Evolutionary conservation across 2,329 filamentous ascomycete genomes (phyloP), one percentile per base, ranked within the genome.

Genomic region (Fusarium brevicatenulatum): DNA sequence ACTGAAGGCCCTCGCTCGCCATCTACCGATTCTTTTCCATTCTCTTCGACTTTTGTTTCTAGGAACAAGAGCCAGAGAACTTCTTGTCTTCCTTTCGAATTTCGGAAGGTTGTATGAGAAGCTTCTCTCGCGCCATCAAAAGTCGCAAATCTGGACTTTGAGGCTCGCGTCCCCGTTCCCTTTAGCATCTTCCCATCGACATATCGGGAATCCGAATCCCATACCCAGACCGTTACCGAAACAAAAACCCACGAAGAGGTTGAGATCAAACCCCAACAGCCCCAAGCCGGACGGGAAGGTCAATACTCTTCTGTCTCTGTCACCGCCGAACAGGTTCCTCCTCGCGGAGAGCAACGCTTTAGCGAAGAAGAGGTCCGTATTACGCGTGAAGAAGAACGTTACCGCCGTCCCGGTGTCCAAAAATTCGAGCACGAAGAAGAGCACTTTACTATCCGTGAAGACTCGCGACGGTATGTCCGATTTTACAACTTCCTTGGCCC

Each of bases 131-230:
- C 91, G 87, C 86, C 85, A 84, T 83, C 79, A 91, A 91, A 93
- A 91, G 91, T 92, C 92, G 94, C 88, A 94, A 98, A 94, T 89
- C 95, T 98, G 95, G 95, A 98, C 94, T 98, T 97, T 96, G 95
- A 97, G 93, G 95, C 95, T 88, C 93, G 95, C 87, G 93, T 98
- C 87, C 94, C 95, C 90, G 96, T 98, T 87, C 95, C 95, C 88
- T 97, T 98, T 92, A 98, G 95, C 93, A 93, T 98, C 93, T 98
- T 98, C 91, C 95, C 95, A 89, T 97, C 95, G 86, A 94, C 95
- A 87, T 98, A 98, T 91, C 91, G 93, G 84, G 88, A 88, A 83
- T 83, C 82, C 81, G 83, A 83, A 75, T 78, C 79, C 72, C 80
- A 83, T 76, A 81, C 88, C 86, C 87, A 88, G 84, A 88, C 86